These are phyloP conservation scores for Rubia occidens DNA, from an alignment of 305 asterid genomes.

Conservation along the genomic window DNA sequence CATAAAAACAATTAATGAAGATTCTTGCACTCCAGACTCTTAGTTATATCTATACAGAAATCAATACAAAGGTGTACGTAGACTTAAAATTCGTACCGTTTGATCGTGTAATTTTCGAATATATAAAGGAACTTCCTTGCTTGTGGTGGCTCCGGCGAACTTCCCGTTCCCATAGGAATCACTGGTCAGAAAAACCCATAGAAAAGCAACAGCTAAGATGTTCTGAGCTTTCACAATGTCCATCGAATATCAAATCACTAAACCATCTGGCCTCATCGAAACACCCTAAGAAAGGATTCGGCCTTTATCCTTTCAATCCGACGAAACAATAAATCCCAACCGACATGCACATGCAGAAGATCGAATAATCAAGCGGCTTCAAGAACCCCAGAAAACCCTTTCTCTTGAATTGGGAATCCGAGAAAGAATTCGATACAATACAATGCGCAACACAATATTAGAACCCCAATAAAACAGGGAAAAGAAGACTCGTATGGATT, in stretches of 20 bases:
- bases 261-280: conserved; percentile 19
- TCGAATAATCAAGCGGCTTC: conserved; percentile 7
- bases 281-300: conserved; percentile 1
- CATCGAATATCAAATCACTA: conserved; percentile 40
- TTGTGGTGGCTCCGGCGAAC: conserved; percentile 31
- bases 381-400: conserved; percentile 28
- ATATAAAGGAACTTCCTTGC: conserved; percentile 23
- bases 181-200: conserved; percentile 42
- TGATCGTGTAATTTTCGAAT: conserved; percentile 24
- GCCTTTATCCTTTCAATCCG: conserved; percentile 26
- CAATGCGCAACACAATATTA: not conserved
- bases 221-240: conserved; percentile 34
- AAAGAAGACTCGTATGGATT: conserved; percentile 7
- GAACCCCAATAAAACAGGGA: not conserved
- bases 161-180: conserved; percentile 49
- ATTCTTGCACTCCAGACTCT: not conserved
- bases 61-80: not conserved
- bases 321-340: conserved; percentile 44
- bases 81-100: conserved; percentile 27
- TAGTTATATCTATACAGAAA: not conserved
- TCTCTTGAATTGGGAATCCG: not conserved
- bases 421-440: conserved; percentile 10
- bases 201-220: conserved; percentile 42
- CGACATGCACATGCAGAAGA: conserved; percentile 25
- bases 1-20: not conserved